Base-by-base conservation (phyloP, 495 filamentous ascomycete genomes). In the Lasiosphaeris hirsuta region DNA sequence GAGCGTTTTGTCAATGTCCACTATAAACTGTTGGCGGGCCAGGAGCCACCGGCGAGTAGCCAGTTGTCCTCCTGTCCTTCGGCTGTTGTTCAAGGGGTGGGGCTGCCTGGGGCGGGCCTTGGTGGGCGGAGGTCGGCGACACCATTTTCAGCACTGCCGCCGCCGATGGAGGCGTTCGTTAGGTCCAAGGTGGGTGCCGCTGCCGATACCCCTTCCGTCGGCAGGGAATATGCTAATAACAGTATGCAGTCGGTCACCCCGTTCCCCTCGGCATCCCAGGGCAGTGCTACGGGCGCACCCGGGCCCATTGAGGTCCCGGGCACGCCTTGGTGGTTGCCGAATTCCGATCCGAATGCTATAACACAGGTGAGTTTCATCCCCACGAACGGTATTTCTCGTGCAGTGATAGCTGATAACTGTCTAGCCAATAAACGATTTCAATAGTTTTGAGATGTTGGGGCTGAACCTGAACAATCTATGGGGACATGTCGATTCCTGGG, bases 21-120 rank as follows among this genome's bases (percentile, higher is more conserved):
- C 51, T 71, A 72, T 23, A 75, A 72, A 50, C 62, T 80, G 34
- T 53, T 76, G 10, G 69, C 76, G 0, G 73, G 72, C 18, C 75
- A 76, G 60, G 73, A 77, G 9, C 64, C 70, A 19, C 70, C 70
- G 9, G 34, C 23, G 51, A 40, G 48, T 19, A 64, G 61, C 40
- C 61, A 67, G 57, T 63, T 59, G 51, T 56, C 59, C 4, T 37
- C 10, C 4, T 54, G 23, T 30, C 23, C 23, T 30, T 30, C 23
- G 23, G 23, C 23, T 2, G 23, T 5, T 2, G 23, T 5, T 30
- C 17, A n/a, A 40, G 19, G 6, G 42, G 42, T 9, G 23, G 9
- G 35, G 42, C 18, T 8, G 35, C 33, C 23, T 33, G 36, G 45
- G 51, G 48, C 46, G 48, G 46, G 51, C 37, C n/a, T 33, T 36